Base-by-base conservation (phyloP, 2,329 filamentous ascomycete species). In the Scedosporium apiospermum region DNA sequence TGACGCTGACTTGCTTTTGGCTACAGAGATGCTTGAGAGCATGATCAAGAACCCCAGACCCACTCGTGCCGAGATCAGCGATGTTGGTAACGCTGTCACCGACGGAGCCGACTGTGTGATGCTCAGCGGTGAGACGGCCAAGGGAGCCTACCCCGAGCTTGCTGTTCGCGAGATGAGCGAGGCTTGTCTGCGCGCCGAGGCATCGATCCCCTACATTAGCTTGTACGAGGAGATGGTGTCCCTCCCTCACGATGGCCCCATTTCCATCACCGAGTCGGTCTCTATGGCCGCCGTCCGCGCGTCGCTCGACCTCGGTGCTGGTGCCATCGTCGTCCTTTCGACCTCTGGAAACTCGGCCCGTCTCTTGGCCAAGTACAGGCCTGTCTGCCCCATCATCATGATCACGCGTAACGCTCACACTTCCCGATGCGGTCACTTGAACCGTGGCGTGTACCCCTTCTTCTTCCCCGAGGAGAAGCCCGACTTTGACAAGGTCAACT, bases 41-140 rank as follows among this genome's bases (percentile, higher is more conserved):
- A 99, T 99, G 95, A 99, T 96, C 78, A 97, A 96, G 85, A 99
- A 99, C 84, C 95, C 95, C 69, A 91, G 95, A 66, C 95, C 95
- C 60, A 99, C 95, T 67, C 92, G 95, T 79, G 95, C 95, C 67
- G 95, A 99, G 82, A 96, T 99, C 75, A 96, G 91, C 73, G 95
- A 99, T 74, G 95, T 99, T 66, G 95, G 95, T 70, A 99, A 99
- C 77, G 95, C 95, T 68, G 64, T 99, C 68, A 91, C 96, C 61
- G 95, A 99, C 74, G 95, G 95, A 72, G 92, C 93, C 65, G 95
- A 99, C 85, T 99, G 95, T 80, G 95, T 99, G 77, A 99, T 99
- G 95, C 85, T 99, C 81, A 98, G 93, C 66, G 95, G 95, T 68
- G 95, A 99, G 85, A 99, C 95, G 57, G 95, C 95, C 79, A 99